Evolutionary conservation across 768 basidiomycete species (phyloP).

Genomic region (Rhodosporidiobolus sp.): DNA sequence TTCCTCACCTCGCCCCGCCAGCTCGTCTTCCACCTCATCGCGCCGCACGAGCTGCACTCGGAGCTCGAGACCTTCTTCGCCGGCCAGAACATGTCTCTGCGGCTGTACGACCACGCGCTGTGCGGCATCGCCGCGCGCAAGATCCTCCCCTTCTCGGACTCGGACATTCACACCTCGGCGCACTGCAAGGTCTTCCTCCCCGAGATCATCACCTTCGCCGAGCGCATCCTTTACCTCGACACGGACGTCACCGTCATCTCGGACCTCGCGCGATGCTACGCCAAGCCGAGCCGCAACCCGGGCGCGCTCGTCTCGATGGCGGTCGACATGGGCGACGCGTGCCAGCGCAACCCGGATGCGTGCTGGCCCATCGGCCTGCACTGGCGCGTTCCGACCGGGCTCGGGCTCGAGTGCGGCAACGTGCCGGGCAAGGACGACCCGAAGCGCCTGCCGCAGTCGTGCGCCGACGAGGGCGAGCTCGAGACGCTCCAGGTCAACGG

Average conservation of each 20-base stretch:
- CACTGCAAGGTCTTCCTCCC: constrained; percentile 42
- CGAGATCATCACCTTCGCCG: constrained; percentile 33
- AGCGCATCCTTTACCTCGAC: constrained; percentile 39
- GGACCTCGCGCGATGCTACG: constrained; percentile 33
- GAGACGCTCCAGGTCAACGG: constrained; percentile 40
- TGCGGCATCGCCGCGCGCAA: constrained; percentile 15
- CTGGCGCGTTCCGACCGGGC: constrained; percentile 21
- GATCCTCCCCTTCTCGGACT: constrained; percentile 35
- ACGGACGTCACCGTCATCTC: constrained; percentile 37
- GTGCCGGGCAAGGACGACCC: constrained; percentile 1
- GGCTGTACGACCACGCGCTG: constrained; percentile 35
- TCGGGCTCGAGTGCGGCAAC: constrained; percentile 37
- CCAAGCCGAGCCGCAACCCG: neutral
- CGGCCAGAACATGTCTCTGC: constrained; percentile 1
- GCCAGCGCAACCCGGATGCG: constrained; percentile 22
- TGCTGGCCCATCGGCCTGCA: constrained; percentile 40
- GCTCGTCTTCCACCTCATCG: constrained; percentile 37
- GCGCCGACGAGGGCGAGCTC: constrained; percentile 27
- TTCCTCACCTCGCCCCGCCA: constrained; percentile 20
- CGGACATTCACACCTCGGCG: constrained; percentile 35
- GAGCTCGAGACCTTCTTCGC: constrained; percentile 26
- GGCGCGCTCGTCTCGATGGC: constrained; percentile 34
- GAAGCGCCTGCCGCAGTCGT: neutral
- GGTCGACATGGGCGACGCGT: constrained; percentile 41
- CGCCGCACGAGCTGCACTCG: constrained; percentile 17